Base-by-base conservation (phyloP, 192 early-diverging fungal genomes). In the Backusella westeae region DNA sequence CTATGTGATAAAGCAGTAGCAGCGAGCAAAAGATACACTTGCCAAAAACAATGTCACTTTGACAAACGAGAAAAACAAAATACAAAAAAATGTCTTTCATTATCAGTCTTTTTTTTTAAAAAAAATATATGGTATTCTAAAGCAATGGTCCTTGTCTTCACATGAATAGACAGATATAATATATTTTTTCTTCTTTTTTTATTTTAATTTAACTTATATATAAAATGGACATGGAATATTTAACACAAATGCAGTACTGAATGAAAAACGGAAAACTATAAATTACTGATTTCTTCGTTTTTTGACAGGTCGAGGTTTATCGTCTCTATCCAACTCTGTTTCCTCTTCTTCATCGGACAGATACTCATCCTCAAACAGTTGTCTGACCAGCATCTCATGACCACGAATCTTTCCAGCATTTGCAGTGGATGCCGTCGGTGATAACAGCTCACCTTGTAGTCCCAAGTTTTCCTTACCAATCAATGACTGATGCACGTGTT, bases 401-500 rank as follows among this genome's bases (percentile, higher is more conserved):
- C 56, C 56, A 63, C 56, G 56, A 12, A 63, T 63, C 3, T 63
- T 26, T 63, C 21, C 56, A 26, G 56, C 26, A 12, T 32, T 63
- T 63, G 56, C 56, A 12, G 56, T 63, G 26, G 56, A 63, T 12
- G 56, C 56, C 21, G 21, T 29, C 12, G 68, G 39, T 41, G 68
- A 41, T 41, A 69, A 69, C 6, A 69, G 38, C 35, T 69, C 35
- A 41, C 68, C 68, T 14, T 69, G 68, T 17, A 69, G 35, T 23
- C 68, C 71, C 23, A 72, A 34, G 26, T 72, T 72, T 53, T 42
- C 42, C 29, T 72, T 42, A 17, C 71, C 71, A 46, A 72, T 72
- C 21, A 72, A 42, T 34, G 42, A 52, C 67, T 89, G 82, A 42
- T 94, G 92, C 8, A 94, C 94, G 83, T 93, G 88, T 84, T 95